These are phyloP conservation scores for Fusarium sp. DNA, from an alignment of 2,329 filamentous ascomycete genomes.

Conservation along the genomic window DNA sequence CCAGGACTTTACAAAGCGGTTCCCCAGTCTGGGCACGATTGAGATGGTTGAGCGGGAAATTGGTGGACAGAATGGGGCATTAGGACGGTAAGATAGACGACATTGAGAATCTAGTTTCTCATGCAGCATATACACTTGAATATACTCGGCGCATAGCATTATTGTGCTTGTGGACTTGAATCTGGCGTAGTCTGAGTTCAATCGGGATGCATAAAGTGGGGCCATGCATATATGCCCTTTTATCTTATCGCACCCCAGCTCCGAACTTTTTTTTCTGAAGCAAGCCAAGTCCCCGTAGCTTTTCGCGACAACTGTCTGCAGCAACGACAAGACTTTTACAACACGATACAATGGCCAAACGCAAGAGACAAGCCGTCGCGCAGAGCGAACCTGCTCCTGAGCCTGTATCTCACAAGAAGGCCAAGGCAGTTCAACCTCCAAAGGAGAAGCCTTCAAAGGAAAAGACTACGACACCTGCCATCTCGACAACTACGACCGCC, in stretches of 20 bases:
- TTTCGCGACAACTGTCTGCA: slow-evolving; percentile 13
- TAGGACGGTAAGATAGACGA: slow-evolving; percentile 35
- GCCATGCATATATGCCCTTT: slow-evolving; percentile 41
- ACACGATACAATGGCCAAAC: slow-evolving; percentile 57
- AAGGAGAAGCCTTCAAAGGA: slow-evolving; percentile 33
- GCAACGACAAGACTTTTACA: slow-evolving; percentile 19
- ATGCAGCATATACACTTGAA: slow-evolving; percentile 39
- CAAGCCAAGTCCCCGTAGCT: neutral
- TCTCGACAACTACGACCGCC: slow-evolving; percentile 31
- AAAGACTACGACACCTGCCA: slow-evolving; percentile 38
- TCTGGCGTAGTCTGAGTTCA: neutral
- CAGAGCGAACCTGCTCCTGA: slow-evolving; percentile 43
- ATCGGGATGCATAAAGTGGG: slow-evolving; percentile 30
- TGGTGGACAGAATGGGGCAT: slow-evolving; percentile 46
- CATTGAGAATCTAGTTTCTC: slow-evolving; percentile 22
- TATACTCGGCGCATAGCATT: slow-evolving; percentile 41
- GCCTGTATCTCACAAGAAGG: slow-evolving; percentile 45
- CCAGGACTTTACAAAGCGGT: slow-evolving; percentile 82
- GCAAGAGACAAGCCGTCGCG: slow-evolving; percentile 58
- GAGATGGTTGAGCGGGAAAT: slow-evolving; percentile 86
- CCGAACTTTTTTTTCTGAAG: slow-evolving; percentile 43
- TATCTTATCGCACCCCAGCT: slow-evolving; percentile 49
- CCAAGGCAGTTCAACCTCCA: slow-evolving; percentile 24
- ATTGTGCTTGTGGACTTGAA: slow-evolving; percentile 12
- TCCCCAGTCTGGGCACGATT: slow-evolving; percentile 85